phyloP scores from a whole-genome alignment of 2,329 filamentous ascomycete genomes.

The Diplodia mutila region DNA sequence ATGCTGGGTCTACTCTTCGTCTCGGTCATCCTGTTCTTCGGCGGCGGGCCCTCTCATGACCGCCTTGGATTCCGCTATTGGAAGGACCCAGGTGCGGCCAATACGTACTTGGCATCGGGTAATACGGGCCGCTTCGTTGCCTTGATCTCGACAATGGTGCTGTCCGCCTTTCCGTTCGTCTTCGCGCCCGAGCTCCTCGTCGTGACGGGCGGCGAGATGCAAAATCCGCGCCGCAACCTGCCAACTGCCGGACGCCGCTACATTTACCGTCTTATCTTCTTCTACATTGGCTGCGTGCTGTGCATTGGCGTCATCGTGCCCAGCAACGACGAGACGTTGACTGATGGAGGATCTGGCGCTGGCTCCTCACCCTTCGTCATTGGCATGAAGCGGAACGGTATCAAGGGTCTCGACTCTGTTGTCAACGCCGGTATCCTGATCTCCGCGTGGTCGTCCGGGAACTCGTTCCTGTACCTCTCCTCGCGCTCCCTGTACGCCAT shows the following conservation, averaged over 20 bases:
- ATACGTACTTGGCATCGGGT: conserved; percentile 52
- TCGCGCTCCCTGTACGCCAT: conserved; percentile 58
- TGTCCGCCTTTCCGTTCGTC: conserved; percentile 56
- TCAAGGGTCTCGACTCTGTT: conserved; percentile 63
- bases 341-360: conserved; percentile 57
- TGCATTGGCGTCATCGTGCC: conserved; percentile 66
- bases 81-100: conserved; percentile 53
- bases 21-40: conserved; percentile 60
- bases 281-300: conserved; percentile 62
- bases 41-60: conserved; percentile 57
- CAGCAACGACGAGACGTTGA: conserved; percentile 56
- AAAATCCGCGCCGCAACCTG: conserved; percentile 61
- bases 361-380: conserved; percentile 57
- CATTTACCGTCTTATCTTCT: conserved; percentile 65
- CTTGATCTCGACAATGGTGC: conserved; percentile 55
- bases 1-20: conserved; percentile 57
- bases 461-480: conserved; percentile 58
- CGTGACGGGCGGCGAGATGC: conserved; percentile 62
- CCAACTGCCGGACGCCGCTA: conserved; percentile 63
- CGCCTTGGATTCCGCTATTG: conserved; percentile 58
- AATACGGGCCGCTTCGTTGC: conserved; percentile 57
- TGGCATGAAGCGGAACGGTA: conserved; percentile 55
- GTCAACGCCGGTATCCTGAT: conserved; percentile 73
- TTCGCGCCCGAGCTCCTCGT: conserved; percentile 51
- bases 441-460: conserved; percentile 63